Base-by-base conservation (phyloP, 345 rosid genomes). In the Populus ilicifolia region DNA sequence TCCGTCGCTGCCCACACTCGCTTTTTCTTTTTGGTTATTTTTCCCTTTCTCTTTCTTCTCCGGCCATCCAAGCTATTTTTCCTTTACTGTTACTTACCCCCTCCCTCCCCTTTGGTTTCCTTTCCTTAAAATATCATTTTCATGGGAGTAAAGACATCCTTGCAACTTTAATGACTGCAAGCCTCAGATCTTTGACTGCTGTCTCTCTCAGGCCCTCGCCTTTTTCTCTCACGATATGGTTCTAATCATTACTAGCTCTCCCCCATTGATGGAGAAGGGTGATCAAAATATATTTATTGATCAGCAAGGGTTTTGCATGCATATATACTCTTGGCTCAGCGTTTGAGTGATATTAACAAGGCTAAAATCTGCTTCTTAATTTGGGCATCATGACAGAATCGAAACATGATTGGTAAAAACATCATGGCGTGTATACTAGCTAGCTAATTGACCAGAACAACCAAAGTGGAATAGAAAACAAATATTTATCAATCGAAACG, bases 91-190 rank as follows among this genome's bases (percentile, higher is more conserved):
- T 52, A n/a, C 2, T 8, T 17, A 33, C 14, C 27, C 14, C 16
- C 12, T 4, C 36, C 36, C 36, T 33, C 5, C 36, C 36, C 17
- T n/a, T 44, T 18, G 46, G 44, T 33, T 61, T 76, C 70, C 79
- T 83, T 87, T 81, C 72, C 85, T 82, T 85, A 84, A 85, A 87
- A 85, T 85, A 87, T 82, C 79, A 85, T 83, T 87, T 83, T 78
- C 83, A 76, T 74, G 17, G 35, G 56, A 38, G 83, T 78, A 87
- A 83, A 83, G 87, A 78, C 82, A 72, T 43, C 9, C 75, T 50
- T 14, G 2, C 56, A 2, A 0, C 85, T 85, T 82, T 83, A 85
- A 85, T 83, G 81, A 85, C 82, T 78, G 41, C 78, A 3, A 59
- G 33, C 84, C 70, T 75, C 8, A 82, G 72, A 72, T 84, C 87